Conservation (phyloP, 2,329 filamentous ascomycete genomes). For the Verticillium zaregamsianum region DNA sequence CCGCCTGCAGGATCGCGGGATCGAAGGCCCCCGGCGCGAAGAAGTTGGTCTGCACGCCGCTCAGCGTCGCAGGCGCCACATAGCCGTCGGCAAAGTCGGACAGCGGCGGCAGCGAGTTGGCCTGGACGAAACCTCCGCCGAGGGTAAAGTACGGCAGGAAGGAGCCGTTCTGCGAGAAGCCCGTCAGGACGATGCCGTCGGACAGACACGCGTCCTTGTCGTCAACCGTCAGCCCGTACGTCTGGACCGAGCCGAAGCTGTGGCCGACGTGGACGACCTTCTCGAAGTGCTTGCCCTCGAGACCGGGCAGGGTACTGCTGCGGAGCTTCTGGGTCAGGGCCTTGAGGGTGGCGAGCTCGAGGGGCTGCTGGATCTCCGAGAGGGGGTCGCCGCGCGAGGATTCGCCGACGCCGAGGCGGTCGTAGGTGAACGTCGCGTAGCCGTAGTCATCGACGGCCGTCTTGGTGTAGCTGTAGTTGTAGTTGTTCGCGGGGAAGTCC, state of each 20-base stretch:
- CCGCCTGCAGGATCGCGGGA: slow-evolving; percentile 41
- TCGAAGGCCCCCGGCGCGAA: slow-evolving; percentile 52
- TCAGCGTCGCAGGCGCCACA: slow-evolving; percentile 39
- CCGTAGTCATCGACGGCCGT: slow-evolving; percentile 48
- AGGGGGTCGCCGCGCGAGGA: slow-evolving; percentile 56
- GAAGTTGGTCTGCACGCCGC: slow-evolving; percentile 48
- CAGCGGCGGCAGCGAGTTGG: slow-evolving; percentile 24
- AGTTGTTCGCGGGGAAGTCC: slow-evolving; percentile 52
- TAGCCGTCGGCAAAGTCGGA: slow-evolving; percentile 45
- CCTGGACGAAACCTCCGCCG: slow-evolving; percentile 42
- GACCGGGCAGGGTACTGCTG: slow-evolving; percentile 35
- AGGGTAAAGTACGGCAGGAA: slow-evolving; percentile 40
- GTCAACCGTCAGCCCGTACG: slow-evolving; percentile 47
- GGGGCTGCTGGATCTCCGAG: slow-evolving; percentile 52
- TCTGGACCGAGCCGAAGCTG: slow-evolving; percentile 58
- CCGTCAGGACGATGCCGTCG: slow-evolving; percentile 57
- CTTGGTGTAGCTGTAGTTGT: slow-evolving; percentile 60
- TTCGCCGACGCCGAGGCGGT: slow-evolving; percentile 57
- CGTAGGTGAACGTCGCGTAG: slow-evolving; percentile 57
- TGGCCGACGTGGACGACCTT: slow-evolving; percentile 59
- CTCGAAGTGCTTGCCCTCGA: slow-evolving; percentile 26
- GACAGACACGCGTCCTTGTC: slow-evolving; percentile 42
- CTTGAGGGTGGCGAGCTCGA: slow-evolving; percentile 55
- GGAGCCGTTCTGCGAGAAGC: slow-evolving; percentile 45
- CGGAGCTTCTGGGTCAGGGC: slow-evolving; percentile 48